Percentiles rank a stretch among this genome's conserved stretches.
These are phyloP conservation scores for Pythium rishiriense DNA, from an alignment of 352 stramenopile genomes.

Conservation along the genomic window DNA sequence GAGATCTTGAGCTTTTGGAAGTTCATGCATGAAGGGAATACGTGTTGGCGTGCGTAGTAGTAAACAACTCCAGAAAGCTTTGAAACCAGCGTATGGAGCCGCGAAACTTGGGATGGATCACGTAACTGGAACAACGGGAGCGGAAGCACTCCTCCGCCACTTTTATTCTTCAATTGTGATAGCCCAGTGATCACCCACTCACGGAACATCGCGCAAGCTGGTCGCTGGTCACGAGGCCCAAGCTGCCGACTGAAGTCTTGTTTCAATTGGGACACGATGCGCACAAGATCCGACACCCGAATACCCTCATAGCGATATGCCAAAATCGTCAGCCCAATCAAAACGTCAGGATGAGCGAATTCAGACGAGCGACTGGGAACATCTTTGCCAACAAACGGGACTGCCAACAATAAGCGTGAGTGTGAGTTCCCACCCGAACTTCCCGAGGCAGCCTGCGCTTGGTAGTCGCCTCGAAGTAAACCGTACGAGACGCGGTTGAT, in stretches of 20 bases:
- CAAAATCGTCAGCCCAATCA: conserved; percentile 91
- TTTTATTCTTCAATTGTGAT: conserved; percentile 26
- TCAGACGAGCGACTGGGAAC: conserved; percentile 98
- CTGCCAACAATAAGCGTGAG: conserved; percentile 95
- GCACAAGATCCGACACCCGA: conserved; percentile 77
- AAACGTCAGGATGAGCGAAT: conserved; percentile 98
- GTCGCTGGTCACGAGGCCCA: conserved; percentile 76
- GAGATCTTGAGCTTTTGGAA: conserved; percentile 99
- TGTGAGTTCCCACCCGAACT: conserved; percentile 91
- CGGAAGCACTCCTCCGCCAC: conserved; percentile 72
- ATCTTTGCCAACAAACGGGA: conserved; percentile 99
- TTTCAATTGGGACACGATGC: conserved; percentile 88
- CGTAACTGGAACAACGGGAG: conserved; percentile 97
- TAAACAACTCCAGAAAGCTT: conserved; percentile 94
- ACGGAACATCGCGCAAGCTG: conserved; percentile 74
- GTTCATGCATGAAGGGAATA: conserved; percentile 99
- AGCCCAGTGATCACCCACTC: conserved; percentile 70
- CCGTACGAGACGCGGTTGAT: conserved; percentile 99
- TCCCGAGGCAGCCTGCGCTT: conserved; percentile 43
- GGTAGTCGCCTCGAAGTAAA: conserved; percentile 86
- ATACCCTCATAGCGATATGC: conserved; percentile 92
- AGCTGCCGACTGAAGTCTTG: conserved; percentile 87
- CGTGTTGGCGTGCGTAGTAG: conserved; percentile 97
- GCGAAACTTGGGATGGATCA: conserved; percentile 95
- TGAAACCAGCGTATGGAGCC: conserved; percentile 94